phyloP scores from a whole-genome alignment of 805 yeast genomes.

The Kockiozyma suomiensis region DNA sequence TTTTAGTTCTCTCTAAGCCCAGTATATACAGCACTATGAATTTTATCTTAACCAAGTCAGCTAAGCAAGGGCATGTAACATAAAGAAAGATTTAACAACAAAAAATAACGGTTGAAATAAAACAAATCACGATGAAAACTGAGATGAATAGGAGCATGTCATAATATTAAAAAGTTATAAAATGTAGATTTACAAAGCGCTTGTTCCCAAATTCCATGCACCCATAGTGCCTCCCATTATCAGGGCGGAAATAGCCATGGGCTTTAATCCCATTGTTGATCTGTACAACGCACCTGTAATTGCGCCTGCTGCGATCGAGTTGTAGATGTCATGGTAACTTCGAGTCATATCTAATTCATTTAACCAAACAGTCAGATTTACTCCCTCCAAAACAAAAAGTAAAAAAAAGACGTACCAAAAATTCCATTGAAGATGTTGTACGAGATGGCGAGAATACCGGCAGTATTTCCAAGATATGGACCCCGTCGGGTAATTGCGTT shows the following conservation, averaged over 20 bases:
- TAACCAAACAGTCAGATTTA: no score
- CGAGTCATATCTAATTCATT: constrained; percentile 80
- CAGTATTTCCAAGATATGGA: constrained; percentile 91
- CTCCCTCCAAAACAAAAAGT: neutral
- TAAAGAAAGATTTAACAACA: neutral
- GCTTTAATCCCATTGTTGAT: constrained; percentile 79
- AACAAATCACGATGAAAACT: constrained; percentile 1
- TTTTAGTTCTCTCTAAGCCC: no score
- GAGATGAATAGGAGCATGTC: no score
- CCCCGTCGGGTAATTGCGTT: constrained; percentile 95
- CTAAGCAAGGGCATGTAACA: neutral
- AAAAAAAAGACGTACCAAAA: constrained; percentile 16
- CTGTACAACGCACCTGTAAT: constrained; percentile 89
- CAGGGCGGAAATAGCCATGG: constrained; percentile 84
- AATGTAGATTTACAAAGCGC: constrained; percentile 9
- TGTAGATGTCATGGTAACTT: constrained; percentile 84
- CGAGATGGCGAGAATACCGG: constrained; percentile 88
- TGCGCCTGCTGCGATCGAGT: constrained; percentile 87
- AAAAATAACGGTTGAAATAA: neutral
- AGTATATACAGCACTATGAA: no score
- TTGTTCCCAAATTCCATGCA: constrained; percentile 22
- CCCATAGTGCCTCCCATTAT: constrained; percentile 34
- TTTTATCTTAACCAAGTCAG: neutral
- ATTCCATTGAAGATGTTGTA: constrained; percentile 83
- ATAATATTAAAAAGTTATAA: no score